phyloP scores from a whole-genome alignment of 306 rosid genomes.

The Dalbergia cochinchinensis region DNA sequence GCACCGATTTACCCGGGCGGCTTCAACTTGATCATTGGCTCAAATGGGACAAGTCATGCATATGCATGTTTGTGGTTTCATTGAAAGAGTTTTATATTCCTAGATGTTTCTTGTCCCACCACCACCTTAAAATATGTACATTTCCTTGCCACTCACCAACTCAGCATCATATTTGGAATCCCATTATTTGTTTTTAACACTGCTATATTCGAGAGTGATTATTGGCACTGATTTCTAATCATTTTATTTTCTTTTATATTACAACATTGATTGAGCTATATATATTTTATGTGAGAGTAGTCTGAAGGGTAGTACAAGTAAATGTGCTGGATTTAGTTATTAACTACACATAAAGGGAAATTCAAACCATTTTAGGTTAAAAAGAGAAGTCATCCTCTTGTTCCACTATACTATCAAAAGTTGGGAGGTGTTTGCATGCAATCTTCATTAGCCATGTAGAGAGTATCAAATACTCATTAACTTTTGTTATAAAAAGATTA shows the following conservation, averaged over 20 bases:
- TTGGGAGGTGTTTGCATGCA: neutral
- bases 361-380: conserved; percentile 44
- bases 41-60: conserved; percentile 13
- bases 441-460: conserved; percentile 37
- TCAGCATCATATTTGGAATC: conserved; percentile 76
- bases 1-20: conserved; percentile 31
- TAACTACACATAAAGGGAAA: conserved; percentile 46
- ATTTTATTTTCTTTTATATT: conserved; percentile 43
- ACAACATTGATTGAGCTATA: neutral
- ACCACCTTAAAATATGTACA: conserved; percentile 32
- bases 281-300: conserved; percentile 25
- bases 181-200: conserved; percentile 71
- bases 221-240: conserved; percentile 70
- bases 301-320: neutral
- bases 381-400: conserved; percentile 45
- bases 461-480: no score
- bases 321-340: no score
- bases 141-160: conserved; percentile 69
- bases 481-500: no score
- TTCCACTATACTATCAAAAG: conserved; percentile 29
- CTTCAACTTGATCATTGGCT: conserved; percentile 15
- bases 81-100: conserved; percentile 44
- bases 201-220: conserved; percentile 60
- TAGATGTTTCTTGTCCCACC: conserved; percentile 58
- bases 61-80: conserved; percentile 7